These are phyloP conservation scores for Cicer pinnatifidum DNA, from an alignment of 306 rosid species.

Conservation along the genomic window DNA sequence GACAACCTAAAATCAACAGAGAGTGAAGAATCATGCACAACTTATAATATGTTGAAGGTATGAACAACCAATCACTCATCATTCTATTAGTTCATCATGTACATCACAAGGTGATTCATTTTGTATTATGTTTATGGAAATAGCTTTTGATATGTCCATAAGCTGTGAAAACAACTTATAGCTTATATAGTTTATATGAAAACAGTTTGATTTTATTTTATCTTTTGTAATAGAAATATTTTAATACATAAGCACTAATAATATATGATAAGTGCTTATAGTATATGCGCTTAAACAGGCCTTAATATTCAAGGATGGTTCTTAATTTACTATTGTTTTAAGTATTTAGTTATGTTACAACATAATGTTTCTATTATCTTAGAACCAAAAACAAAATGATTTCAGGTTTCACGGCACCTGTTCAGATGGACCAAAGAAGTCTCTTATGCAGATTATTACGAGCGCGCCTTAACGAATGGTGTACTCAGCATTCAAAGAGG, in stretches of 20 bases:
- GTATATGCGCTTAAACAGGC: too few species aligned
- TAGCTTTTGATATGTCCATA: too few species aligned
- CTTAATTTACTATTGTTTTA: conserved; percentile 10
- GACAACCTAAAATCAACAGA: conserved; percentile 55
- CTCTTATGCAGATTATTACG: conserved; percentile 85
- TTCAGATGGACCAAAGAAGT: conserved; percentile 89
- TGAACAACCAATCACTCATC: conserved; percentile 20
- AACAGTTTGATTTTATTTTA: too few species aligned
- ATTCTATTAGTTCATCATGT: conserved; percentile 20
- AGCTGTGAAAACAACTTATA: too few species aligned
- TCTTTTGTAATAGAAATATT: too few species aligned
- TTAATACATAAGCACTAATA: too few species aligned
- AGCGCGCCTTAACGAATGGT: conserved; percentile 88
- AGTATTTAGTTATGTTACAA: neutral
- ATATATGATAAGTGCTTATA: too few species aligned
- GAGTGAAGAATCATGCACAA: conserved; percentile 86
- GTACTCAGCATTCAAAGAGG: conserved; percentile 90
- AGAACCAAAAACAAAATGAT: conserved; percentile 21
- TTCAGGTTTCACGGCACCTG: conserved; percentile 82
- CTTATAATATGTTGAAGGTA: conserved; percentile 97
- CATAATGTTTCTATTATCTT: conserved; percentile 36
- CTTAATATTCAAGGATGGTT: neutral
- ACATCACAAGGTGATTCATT: too few species aligned
- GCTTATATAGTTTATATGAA: too few species aligned
- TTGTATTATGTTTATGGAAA: too few species aligned